phyloP scores from a whole-genome alignment of 352 stramenopile genomes.

The Phytopythium aichiense region DNA sequence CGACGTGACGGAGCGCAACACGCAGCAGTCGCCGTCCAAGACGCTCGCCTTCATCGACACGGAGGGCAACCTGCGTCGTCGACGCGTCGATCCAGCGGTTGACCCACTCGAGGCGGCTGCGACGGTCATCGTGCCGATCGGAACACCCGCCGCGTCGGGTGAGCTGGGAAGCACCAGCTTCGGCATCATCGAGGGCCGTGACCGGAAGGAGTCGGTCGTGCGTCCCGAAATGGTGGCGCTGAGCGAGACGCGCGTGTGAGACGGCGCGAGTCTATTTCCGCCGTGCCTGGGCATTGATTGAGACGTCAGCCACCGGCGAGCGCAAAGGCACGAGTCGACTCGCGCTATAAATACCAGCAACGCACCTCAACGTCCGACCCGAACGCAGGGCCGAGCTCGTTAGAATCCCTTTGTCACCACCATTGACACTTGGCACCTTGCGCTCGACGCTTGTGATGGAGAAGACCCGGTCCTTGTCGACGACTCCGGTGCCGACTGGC shows the following conservation, averaged over 20 bases:
- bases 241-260: background rate
- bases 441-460: background rate
- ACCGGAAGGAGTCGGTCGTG: constrained; percentile 1
- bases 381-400: background rate
- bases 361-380: background rate
- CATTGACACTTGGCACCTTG: background rate
- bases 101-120: background rate
- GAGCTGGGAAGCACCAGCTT: background rate
- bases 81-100: background rate
- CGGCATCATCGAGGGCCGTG: background rate
- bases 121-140: background rate
- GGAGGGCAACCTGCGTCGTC: constrained; percentile 41
- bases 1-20: constrained; percentile 38
- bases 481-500: background rate
- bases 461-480: background rate
- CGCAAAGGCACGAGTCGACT: background rate
- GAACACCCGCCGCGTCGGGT: background rate
- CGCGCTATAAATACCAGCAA: background rate
- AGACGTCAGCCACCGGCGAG: background rate
- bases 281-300: background rate
- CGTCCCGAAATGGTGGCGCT: constrained; percentile 4
- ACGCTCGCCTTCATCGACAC: constrained; percentile 39
- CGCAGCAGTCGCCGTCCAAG: constrained; percentile 29
- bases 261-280: background rate
- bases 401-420: background rate